These are phyloP conservation scores for Aspergillus sp. DNA, from an alignment of 2,329 filamentous ascomycete species.

Conservation along the genomic window DNA sequence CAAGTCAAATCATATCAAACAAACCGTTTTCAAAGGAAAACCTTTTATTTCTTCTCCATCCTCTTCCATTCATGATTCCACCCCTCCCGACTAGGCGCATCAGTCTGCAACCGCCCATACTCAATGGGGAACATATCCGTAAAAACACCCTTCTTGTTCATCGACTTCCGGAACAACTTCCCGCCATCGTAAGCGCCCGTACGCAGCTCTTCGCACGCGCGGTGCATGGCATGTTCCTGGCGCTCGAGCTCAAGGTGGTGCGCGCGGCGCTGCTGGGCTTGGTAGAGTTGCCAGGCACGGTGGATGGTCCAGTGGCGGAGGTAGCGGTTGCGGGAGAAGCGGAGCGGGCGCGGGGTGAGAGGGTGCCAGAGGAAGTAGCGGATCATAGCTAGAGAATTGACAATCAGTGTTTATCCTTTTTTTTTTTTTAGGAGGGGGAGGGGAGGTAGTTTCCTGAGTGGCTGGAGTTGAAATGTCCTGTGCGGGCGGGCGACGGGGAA, in stretches of 20 bases:
- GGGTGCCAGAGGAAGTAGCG: constrained; percentile 65
- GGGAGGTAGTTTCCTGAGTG: background rate
- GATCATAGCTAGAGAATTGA: constrained; percentile 50
- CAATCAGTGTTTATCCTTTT: background rate
- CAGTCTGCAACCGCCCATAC: constrained; percentile 67
- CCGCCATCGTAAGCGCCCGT: constrained; percentile 44
- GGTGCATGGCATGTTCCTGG: constrained; percentile 73
- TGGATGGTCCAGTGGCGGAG: constrained; percentile 99
- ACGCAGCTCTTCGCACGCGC: constrained; percentile 77
- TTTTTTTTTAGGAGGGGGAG: too few relatives aligned
- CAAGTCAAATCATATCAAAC: background rate
- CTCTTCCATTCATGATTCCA: constrained; percentile 94
- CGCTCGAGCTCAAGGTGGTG: constrained; percentile 67
- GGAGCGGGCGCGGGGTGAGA: constrained; percentile 66
- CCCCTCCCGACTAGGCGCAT: constrained; percentile 68
- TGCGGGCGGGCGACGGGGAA: background rate
- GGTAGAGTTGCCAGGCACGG: constrained; percentile 82
- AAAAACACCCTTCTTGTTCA: constrained; percentile 85
- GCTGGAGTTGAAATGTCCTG: background rate
- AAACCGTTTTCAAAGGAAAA: background rate
- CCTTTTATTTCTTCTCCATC: constrained; percentile 22
- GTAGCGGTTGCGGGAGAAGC: constrained; percentile 78
- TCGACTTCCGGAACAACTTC: constrained; percentile 73
- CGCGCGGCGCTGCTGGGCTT: constrained; percentile 58
- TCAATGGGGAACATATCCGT: constrained; percentile 76